phyloP scores from a whole-genome alignment of 495 filamentous ascomycete genomes.

The Platismatia glauca region DNA sequence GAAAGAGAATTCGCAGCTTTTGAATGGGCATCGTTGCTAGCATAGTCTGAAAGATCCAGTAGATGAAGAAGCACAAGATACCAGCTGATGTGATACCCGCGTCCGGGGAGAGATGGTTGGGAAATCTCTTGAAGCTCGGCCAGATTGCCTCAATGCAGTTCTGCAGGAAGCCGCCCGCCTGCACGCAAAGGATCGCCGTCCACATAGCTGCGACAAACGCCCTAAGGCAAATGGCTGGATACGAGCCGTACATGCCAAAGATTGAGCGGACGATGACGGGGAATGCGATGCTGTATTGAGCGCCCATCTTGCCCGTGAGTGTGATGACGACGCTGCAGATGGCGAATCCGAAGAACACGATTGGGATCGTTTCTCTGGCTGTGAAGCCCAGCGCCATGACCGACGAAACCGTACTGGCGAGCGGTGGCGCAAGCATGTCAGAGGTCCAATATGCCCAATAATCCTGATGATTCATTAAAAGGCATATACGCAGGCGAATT shows the following conservation, averaged over 20 bases:
- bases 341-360: conserved; percentile 38
- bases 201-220: conserved; percentile 44
- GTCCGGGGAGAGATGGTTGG: conserved; percentile 37
- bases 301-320: conserved; percentile 38
- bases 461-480: conserved; percentile 9
- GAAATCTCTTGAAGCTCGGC: conserved; percentile 45
- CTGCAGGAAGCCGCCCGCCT: conserved; percentile 38
- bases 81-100: conserved; percentile 40
- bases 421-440: conserved; percentile 23
- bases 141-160: conserved; percentile 46
- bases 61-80: conserved; percentile 42
- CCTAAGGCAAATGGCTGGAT: conserved; percentile 34
- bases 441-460: conserved; percentile 27
- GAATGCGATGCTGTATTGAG: conserved; percentile 27
- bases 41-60: conserved; percentile 38
- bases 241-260: conserved; percentile 52
- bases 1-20: conserved; percentile 49
- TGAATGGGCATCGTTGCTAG: conserved; percentile 46
- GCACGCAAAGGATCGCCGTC: conserved; percentile 41
- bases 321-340: conserved; percentile 38
- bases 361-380: conserved; percentile 39
- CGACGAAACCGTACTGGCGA: conserved; percentile 28
- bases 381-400: conserved; percentile 42
- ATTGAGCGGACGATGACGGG: conserved; percentile 26
- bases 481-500: neutral